Conservation (phyloP, 2,329 filamentous ascomycete species). For the Grosmannia huntii region DNA sequence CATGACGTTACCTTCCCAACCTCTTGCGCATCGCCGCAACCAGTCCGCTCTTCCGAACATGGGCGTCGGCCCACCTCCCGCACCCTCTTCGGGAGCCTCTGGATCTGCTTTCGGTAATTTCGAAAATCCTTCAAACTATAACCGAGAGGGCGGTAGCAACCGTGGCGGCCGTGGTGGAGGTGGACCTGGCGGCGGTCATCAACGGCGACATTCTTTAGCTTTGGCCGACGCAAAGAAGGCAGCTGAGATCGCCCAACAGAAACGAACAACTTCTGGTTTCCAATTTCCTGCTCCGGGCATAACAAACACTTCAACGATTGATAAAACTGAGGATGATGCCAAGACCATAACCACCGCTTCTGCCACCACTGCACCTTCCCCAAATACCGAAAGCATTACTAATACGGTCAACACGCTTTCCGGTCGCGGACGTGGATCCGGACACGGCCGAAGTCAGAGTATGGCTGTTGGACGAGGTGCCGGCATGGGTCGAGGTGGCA, state of each 20-base stretch:
- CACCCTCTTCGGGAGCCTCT: constrained; percentile 82
- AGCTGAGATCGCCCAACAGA: constrained; percentile 91
- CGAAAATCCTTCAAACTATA: constrained; percentile 45
- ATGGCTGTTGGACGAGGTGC: constrained; percentile 64
- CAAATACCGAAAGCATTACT: constrained; percentile 12
- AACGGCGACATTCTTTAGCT: constrained; percentile 87
- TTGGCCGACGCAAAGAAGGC: constrained; percentile 96
- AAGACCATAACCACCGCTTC: constrained; percentile 15
- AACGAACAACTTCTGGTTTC: constrained; percentile 85
- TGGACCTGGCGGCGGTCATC: constrained; percentile 62
- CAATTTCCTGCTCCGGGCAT: constrained; percentile 77
- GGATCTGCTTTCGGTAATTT: constrained; percentile 70
- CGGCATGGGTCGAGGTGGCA: constrained; percentile 53
- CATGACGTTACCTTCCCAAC: constrained; percentile 65
- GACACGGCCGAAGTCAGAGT: constrained; percentile 73
- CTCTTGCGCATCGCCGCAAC: constrained; percentile 86
- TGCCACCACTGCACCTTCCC: constrained; percentile 20
- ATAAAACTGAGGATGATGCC: constrained; percentile 44
- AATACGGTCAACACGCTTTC: constrained; percentile 14
- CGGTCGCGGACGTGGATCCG: constrained; percentile 40
- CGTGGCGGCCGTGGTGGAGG: constrained; percentile 33
- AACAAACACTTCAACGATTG: constrained; percentile 41
- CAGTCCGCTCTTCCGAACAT: constrained; percentile 93
- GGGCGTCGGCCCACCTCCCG: constrained; percentile 76
- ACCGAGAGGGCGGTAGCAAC: constrained; percentile 53